Evolutionary conservation across 495 filamentous ascomycete genomes (phyloP), one percentile per base, ranked within the genome.

Genomic region (Aeminium ludgeri): DNA sequence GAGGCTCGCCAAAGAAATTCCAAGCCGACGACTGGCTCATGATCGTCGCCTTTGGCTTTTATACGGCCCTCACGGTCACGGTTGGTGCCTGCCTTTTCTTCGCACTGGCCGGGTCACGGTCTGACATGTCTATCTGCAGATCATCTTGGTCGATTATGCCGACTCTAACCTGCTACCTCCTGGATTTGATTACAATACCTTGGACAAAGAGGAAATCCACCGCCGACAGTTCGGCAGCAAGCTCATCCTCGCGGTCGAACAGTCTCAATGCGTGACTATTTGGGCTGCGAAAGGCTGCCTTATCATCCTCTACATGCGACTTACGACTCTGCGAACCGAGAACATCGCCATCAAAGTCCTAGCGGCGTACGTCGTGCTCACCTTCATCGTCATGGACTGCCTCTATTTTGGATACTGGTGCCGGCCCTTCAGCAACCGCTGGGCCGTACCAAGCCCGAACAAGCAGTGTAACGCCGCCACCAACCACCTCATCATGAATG

Each of bases 361-460:
- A 4, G 59, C 59, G 2, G 63, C 48, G 0, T 79, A 77, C 43
- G 62, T 73, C 8, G 65, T 59, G 0, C 23, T 73, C 2, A 67
- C 64, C 10, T 78, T 74, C 41, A 51, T 74, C 25, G 52, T 76
- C 4, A 75, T 77, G 57, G 67, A 76, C 55, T 56, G 74, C 23
- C 60, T 74, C 25, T 80, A 75, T 50, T 70, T 78, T 44, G 70
- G 55, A n/a, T 67, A 74, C 6, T 78, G 73, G 63, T 79, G 76
- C 45, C 58, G 64, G 25, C 74, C 76, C 2, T 75, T 81, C 43
- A 52, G 51, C 11, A 53, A 74, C 38, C 79, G 79, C 48, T 52
- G 46, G 45, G 34, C 28, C 6, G 45, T 50, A 1, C 51, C 51
- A 5, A 46, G 42, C 27, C 12, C 20, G 7, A 52, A 47, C 23